Percentiles rank a stretch among this genome's conserved stretches.
phyloP scores from a whole-genome alignment of 495 filamentous ascomycete species.

The Trichoderma asperelloides region DNA sequence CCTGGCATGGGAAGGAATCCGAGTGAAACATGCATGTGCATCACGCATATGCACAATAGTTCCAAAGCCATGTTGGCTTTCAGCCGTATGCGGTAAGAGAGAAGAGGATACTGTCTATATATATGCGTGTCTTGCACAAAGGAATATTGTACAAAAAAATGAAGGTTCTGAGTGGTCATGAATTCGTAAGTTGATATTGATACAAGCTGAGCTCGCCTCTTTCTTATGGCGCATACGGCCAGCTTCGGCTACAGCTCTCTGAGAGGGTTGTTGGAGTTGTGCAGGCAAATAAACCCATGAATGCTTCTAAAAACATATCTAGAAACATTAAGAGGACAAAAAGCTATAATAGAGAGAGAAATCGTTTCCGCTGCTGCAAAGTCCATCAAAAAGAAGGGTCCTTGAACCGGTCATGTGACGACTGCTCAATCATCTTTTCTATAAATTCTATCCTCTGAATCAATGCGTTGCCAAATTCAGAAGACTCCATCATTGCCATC shows the following conservation, averaged over 20 bases:
- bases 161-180: not conserved
- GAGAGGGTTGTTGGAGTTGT: too few relatives aligned
- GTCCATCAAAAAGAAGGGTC: not conserved
- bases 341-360: too few relatives aligned
- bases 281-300: too few relatives aligned
- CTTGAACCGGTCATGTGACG: not conserved
- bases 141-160: not conserved
- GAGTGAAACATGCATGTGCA: not conserved
- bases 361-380: not conserved
- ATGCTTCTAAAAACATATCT: too few relatives aligned
- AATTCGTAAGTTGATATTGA: not conserved
- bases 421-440: not conserved
- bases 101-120: not conserved
- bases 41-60: not conserved
- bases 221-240: not conserved
- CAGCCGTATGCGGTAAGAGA: not conserved
- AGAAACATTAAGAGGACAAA: too few relatives aligned
- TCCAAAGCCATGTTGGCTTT: not conserved
- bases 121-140: not conserved
- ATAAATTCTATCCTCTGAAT: not conserved
- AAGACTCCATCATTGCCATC: slow-evolving; percentile 6
- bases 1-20: not conserved
- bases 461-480: not conserved
- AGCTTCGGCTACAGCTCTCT: not conserved
- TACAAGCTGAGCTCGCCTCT: not conserved